These are phyloP conservation scores for Blepharisma undulans DNA, from an alignment of 169 alveolate genomes.

Conservation along the genomic window DNA sequence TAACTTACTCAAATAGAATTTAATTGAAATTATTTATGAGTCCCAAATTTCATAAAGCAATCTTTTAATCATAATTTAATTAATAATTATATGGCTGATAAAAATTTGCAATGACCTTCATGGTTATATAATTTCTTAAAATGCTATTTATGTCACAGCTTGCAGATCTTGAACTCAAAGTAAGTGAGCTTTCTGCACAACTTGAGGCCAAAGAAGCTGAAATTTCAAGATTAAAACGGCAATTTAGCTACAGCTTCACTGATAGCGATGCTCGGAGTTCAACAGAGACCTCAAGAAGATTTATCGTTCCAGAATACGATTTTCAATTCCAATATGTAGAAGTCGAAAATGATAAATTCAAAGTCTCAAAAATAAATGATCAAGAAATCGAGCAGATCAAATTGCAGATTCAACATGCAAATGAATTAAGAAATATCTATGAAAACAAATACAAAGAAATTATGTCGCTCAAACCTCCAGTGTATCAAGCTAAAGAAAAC, in stretches of 20 bases:
- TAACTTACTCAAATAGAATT: background rate
- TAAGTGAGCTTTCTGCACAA: background rate
- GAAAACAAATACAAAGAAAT: background rate
- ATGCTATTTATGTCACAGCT: background rate
- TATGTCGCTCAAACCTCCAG: background rate
- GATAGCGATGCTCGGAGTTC: background rate
- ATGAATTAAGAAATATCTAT: background rate
- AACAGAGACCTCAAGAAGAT: background rate
- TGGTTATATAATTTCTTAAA: background rate
- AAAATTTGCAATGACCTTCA: background rate
- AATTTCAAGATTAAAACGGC: background rate
- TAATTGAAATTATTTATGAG: too few species aligned
- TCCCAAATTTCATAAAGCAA: background rate
- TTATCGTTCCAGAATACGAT: background rate
- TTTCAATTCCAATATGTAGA: background rate
- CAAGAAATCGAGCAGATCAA: background rate
- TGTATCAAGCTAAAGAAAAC: background rate
- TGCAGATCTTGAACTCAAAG: background rate
- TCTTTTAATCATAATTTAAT: too few species aligned
- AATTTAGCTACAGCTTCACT: background rate
- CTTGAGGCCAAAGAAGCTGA: background rate
- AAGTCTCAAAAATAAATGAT: background rate
- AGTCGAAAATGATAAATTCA: background rate
- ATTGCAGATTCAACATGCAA: background rate
- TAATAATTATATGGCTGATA: too few species aligned